phyloP scores from a whole-genome alignment of 768 basidiomycete species.

The Collybia mongolica region DNA sequence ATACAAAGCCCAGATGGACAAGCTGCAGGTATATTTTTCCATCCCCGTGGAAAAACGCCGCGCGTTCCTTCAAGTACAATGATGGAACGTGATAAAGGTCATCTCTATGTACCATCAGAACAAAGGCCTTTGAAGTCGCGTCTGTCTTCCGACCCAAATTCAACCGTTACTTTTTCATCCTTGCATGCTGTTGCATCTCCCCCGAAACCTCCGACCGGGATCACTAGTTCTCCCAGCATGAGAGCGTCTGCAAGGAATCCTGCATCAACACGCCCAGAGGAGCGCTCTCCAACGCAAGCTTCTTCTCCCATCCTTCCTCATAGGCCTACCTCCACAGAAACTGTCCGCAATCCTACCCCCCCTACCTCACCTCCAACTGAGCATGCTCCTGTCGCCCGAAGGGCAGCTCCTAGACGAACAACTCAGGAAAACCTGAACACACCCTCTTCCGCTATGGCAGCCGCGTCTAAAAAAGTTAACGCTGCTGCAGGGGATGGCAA shows the following conservation, averaged over 20 bases:
- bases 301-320: not conserved
- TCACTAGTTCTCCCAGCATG: slow-evolving; percentile 1
- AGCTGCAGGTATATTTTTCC: slow-evolving; percentile 95
- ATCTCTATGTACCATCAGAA: slow-evolving; percentile 24
- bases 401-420: slow-evolving; percentile 2
- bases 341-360: slow-evolving; percentile 7
- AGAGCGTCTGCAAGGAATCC: slow-evolving; percentile 7
- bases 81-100: slow-evolving; percentile 49
- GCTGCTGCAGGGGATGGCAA: slow-evolving; percentile 50
- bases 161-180: slow-evolving; percentile 28
- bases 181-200: slow-evolving; percentile 26
- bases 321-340: slow-evolving; percentile 6
- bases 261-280: not conserved
- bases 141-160: slow-evolving; percentile 20
- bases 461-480: slow-evolving; percentile 49
- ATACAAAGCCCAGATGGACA: slow-evolving; percentile 93
- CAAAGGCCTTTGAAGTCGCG: slow-evolving; percentile 14
- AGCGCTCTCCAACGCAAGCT: not conserved
- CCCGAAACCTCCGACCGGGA: slow-evolving; percentile 7
- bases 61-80: slow-evolving; percentile 32
- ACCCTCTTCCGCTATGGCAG: slow-evolving; percentile 23
- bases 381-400: slow-evolving; percentile 5
- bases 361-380: slow-evolving; percentile 12
- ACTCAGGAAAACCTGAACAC: slow-evolving; percentile 5
- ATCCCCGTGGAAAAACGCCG: slow-evolving; percentile 57